Evolutionary conservation across 1,139 yeast genomes (phyloP).

Genomic region (Suhomyces bolitotheri): DNA sequence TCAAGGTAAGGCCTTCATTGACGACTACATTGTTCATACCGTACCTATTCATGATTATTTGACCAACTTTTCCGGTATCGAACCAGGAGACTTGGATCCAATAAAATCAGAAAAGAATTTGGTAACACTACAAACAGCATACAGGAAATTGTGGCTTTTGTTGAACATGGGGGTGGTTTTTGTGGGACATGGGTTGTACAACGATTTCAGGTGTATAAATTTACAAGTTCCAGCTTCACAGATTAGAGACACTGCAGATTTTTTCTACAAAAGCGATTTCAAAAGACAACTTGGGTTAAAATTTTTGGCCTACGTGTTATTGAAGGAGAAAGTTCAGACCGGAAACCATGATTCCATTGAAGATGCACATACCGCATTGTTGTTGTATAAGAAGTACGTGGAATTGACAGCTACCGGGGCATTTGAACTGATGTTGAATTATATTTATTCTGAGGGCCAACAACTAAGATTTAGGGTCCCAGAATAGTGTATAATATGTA

Average conservation of each 20-base stretch:
- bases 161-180: conserved; percentile 87
- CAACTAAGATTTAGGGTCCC: conserved; percentile 46
- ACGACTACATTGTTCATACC: conserved; percentile 82
- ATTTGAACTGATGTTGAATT: conserved; percentile 61
- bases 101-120: conserved; percentile 62
- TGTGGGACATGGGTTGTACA: conserved; percentile 91
- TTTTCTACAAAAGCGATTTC: conserved; percentile 69
- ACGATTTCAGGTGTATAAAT: conserved; percentile 92
- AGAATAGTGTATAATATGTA: conserved; percentile 17
- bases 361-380: conserved; percentile 87
- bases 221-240: conserved; percentile 82
- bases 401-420: conserved; percentile 58
- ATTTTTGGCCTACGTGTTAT: conserved; percentile 78
- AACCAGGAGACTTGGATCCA: conserved; percentile 86
- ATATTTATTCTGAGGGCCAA: conserved; percentile 76
- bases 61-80: conserved; percentile 90
- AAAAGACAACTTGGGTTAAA: conserved; percentile 82
- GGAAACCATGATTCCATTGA: conserved; percentile 97
- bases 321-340: conserved; percentile 76
- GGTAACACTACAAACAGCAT: conserved; percentile 81
- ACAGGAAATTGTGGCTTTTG: conserved; percentile 84
- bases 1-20: conserved; percentile 81
- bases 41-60: conserved; percentile 78
- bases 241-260: conserved; percentile 85
- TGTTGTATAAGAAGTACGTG: conserved; percentile 70